Base-by-base conservation (phyloP, 768 basidiomycete genomes). In the Agaricus subrufescens region DNA sequence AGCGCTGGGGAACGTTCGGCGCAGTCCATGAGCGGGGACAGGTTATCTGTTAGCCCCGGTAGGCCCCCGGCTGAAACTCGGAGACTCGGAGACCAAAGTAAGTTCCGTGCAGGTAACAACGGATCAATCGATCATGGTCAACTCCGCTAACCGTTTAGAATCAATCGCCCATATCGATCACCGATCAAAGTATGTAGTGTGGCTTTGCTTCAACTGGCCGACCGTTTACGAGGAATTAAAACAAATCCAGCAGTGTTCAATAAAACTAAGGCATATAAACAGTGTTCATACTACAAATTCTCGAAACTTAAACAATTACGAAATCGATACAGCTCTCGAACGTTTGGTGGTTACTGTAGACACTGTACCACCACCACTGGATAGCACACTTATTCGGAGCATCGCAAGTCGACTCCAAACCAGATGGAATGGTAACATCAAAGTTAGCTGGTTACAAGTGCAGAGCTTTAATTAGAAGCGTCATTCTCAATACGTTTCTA, bases 311-410 rank as follows among this genome's bases (percentile, higher is more conserved):
- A 26, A 31, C 45, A 38, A 54, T 56, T 5, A 63, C 50, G 46
- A 72, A 72, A 50, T 73, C 68, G 39, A 71, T 63, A 58, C 71
- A 71, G 49, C 71, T 72, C 63, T 71, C 63, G 51, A 71, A 73
- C 0, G 71, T 71, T 61, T 72, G 69, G 27, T 58, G 54, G 53
- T 67, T 69, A 39, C 34, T 34, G 34, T 58, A 62, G 1, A 52
- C 66, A 52, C 34, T 34, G 34, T 63, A 69, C 70, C 69, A 73
- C 66, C 66, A 73, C 71, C 73, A 74, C 56, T 73, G 72, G 56
- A 73, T 70, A 9, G 71, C 71, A 39, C 72, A 74, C 9, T 64
- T 61, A 4, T 71, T 72, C 7, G 62, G 59, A 8, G 54, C 62
- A 10, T 60, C 50, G 57, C 71, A 75, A 50, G 62, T 60, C 14